These are phyloP conservation scores for Claviceps capensis DNA, from an alignment of 2,329 filamentous ascomycete species.

Conservation along the genomic window DNA sequence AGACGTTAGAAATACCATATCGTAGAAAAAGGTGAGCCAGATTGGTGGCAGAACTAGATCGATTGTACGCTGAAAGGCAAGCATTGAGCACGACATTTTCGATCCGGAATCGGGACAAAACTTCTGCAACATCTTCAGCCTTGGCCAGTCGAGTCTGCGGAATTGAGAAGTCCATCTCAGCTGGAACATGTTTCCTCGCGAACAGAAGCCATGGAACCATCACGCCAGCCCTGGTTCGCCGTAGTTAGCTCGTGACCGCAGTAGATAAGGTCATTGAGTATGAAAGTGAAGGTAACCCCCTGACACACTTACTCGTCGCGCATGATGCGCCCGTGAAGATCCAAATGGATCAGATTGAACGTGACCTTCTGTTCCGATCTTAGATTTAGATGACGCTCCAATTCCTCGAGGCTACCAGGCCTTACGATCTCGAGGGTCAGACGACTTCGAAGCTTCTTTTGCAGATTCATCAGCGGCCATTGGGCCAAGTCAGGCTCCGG, in stretches of 20 bases:
- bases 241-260: background rate
- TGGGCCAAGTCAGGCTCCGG: constrained; percentile 17
- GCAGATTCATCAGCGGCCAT: constrained; percentile 16
- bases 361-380: constrained; percentile 11
- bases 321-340: constrained; percentile 15
- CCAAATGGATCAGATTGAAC: constrained; percentile 17
- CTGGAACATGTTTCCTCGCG: constrained; percentile 9
- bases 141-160: constrained; percentile 13
- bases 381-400: constrained; percentile 11
- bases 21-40: constrained; percentile 16
- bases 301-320: constrained; percentile 11
- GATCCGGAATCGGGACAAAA: constrained; percentile 12
- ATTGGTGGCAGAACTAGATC: constrained; percentile 11
- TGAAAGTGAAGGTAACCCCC: background rate
- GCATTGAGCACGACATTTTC: constrained; percentile 18
- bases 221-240: constrained; percentile 8
- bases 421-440: constrained; percentile 14
- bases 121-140: constrained; percentile 11
- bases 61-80: constrained; percentile 17
- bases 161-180: constrained; percentile 8
- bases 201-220: constrained; percentile 15
- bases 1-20: constrained; percentile 14
- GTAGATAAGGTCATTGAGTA: no score
- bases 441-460: constrained; percentile 14
- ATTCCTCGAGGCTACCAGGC: constrained; percentile 13